Conservation (phyloP, 208 protist genomes). For the Trypanosoma boissoni region DNA sequence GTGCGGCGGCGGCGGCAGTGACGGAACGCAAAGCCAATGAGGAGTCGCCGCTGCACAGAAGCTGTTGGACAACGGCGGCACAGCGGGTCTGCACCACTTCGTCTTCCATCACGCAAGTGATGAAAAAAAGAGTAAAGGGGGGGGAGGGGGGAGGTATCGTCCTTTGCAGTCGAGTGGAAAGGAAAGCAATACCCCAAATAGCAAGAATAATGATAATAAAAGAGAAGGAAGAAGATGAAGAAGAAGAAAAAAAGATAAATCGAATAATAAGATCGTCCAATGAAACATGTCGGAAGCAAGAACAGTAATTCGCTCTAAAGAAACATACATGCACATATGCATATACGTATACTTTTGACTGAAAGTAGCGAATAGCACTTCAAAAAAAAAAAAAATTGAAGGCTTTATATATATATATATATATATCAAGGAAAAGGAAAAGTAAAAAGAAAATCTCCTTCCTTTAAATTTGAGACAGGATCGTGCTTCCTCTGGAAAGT, state of each 20-base stretch:
- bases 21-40: constrained; percentile 4
- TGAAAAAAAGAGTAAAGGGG: not conserved
- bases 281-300: no score
- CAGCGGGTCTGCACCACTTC: constrained; percentile 48
- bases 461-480: not conserved
- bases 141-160: not conserved
- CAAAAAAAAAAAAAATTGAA: constrained; percentile 16
- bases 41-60: constrained; percentile 23
- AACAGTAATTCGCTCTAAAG: no score
- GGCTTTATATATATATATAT: not conserved
- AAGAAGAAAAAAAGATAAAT: constrained; percentile 1
- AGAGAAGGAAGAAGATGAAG: not conserved
- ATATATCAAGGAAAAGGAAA: constrained; percentile 10
- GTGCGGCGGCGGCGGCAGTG: constrained; percentile 21
- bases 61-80: constrained; percentile 36
- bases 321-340: no score
- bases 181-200: not conserved
- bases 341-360: no score
- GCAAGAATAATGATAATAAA: not conserved
- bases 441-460: constrained; percentile 9
- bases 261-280: no score
- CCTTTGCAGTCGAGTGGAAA: not conserved
- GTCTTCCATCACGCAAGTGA: constrained; percentile 42
- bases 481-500: no score
- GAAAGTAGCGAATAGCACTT: not conserved